Evolutionary conservation across 2,329 filamentous ascomycete species (phyloP), one percentile per base, ranked within the genome.

Genomic region (Beauveria caledonica): DNA sequence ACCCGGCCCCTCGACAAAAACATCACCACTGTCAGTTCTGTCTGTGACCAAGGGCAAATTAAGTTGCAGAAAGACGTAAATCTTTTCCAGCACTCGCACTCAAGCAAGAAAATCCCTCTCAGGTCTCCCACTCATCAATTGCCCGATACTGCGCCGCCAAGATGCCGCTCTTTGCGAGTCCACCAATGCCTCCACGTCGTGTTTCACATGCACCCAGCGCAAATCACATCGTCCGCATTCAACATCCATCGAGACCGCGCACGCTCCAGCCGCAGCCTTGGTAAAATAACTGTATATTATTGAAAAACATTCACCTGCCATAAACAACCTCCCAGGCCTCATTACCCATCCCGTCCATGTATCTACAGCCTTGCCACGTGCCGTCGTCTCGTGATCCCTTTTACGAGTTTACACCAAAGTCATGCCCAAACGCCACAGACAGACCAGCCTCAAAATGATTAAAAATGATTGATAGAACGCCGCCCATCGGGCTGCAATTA

Each of bases 391-490:
- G n/a, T 23, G 19, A n/a, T 15, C 17, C 54, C 29, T 39, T 11
- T 33, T 39, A 29, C 44, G 13, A 17, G 27, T 46, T 23, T 25
- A 29, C 29, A 36, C 10, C 33, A 13, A 51, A 40, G 11, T 19
- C 36, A 50, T 58, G 33, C n/a, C 25, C 27, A 58, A 21, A 13
- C 54, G n/a, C 45, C 45, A 42, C 17, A 44, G 40, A 55, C 44
- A 23, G 21, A 51, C 36, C 45, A 29, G 17, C 56, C 13, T 44
- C 45, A n/a, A 48, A 29, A 33, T 58, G 33, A 58, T 58, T 58
- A 58, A 50, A 58, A 44, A 51, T 51, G 15, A 51, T 58, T 58
- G 29, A 46, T 40, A 27, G 42, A 58, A 58, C 50, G 55, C 45
- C 7, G 15, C 29, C 44, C 54, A 33, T 10, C 23, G 21, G 53